These are phyloP conservation scores for Harringtonia lauricola DNA, from an alignment of 2,329 filamentous ascomycete genomes.

Conservation along the genomic window DNA sequence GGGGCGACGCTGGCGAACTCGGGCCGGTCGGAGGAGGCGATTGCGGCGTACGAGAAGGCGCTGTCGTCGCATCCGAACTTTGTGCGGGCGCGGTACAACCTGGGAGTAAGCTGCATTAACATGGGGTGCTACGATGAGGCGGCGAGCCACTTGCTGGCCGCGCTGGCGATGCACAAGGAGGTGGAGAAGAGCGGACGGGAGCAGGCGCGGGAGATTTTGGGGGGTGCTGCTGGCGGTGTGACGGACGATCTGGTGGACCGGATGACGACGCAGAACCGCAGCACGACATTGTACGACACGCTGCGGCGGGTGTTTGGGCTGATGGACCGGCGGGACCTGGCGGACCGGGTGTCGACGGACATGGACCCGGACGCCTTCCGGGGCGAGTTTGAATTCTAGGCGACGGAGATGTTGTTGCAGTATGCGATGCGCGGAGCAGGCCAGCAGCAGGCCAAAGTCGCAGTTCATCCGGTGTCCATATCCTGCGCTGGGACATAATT, in stretches of 20 bases:
- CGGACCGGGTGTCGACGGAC: constrained; percentile 75
- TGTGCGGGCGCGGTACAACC: constrained; percentile 90
- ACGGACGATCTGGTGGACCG: constrained; percentile 67
- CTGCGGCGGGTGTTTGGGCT: constrained; percentile 88
- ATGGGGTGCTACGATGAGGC: constrained; percentile 92
- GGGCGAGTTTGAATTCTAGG: constrained; percentile 74
- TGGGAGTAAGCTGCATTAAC: constrained; percentile 94
- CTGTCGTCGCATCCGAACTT: constrained; percentile 89
- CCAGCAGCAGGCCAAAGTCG: too few species aligned
- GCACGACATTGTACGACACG: constrained; percentile 94
- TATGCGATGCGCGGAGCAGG: too few species aligned
- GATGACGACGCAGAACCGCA: constrained; percentile 90
- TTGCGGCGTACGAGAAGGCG: constrained; percentile 90
- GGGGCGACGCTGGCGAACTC: constrained; percentile 94
- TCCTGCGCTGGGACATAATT: too few species aligned
- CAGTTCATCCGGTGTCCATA: too few species aligned
- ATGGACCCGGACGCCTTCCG: constrained; percentile 88
- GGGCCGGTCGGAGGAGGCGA: constrained; percentile 87
- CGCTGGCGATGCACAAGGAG: constrained; percentile 89
- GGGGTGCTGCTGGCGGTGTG: constrained; percentile 35
- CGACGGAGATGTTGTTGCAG: too few species aligned
- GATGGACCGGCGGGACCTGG: constrained; percentile 83
- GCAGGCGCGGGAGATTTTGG: constrained; percentile 73
- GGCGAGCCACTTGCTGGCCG: constrained; percentile 82
- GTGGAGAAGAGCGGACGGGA: constrained; percentile 78